Base-by-base conservation (phyloP, 2,329 filamentous ascomycete species). In the Neofusicoccum laricinum region DNA sequence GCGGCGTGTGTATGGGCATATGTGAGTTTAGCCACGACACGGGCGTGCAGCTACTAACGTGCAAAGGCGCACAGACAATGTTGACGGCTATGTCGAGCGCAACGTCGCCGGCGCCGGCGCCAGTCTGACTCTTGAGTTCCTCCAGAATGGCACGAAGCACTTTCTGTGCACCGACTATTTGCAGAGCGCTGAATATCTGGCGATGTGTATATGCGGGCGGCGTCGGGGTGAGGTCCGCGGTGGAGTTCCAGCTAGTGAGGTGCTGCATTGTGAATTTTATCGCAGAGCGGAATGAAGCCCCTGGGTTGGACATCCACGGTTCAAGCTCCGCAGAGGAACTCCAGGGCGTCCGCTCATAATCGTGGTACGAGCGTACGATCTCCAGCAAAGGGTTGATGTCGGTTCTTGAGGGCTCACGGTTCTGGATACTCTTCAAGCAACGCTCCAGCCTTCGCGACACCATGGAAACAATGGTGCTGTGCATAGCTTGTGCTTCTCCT, bases 201-300 rank as follows among this genome's bases (percentile, higher is more conserved):
- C 88, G 86, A 71, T 93, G 90, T 0, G 89, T 91, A 73, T 93
- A 94, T 11, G 84, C 82, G 0, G 90, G 82, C 6, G 85, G 84
- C 1, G 81, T 80, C 61, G 83, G 80, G 66, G 79, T 82, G 19
- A 84, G 79, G 2, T 75, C 74, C n/a, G 79, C 78, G 2, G 81
- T 77, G 55, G 81, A 75, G 61, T 86, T 86, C 91, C 91, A 94
- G 55, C 87, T 82, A 1, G 88, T 81, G 4, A 93, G 82, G 1
- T 80, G 81, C 62, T 87, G 84, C 1, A 92, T 79, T 0, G 85
- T 87, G 62, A 86, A 82, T 46, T 86, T 85, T 40, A 93, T 72
- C 0, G 84, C 81, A 1, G 82, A 81, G 0, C 80, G 76, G 3
- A 92, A 76, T 0, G 88, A 89, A 43, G 82, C 85, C 53, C 80